These are phyloP conservation scores for Xylogone sp. DNA, from an alignment of 2,329 filamentous ascomycete species.

Conservation along the genomic window DNA sequence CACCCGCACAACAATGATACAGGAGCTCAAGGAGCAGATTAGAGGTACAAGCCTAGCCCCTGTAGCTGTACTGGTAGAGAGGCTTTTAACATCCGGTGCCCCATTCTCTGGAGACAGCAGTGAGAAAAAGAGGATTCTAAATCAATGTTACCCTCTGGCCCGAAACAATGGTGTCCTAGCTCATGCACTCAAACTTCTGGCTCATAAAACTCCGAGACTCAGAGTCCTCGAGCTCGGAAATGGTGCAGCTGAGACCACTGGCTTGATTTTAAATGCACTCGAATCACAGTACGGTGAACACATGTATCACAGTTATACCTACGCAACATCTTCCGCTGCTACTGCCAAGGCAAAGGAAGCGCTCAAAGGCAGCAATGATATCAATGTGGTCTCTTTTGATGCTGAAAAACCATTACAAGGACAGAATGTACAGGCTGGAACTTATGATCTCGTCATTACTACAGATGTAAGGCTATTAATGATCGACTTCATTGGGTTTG, in stretches of 20 bases:
- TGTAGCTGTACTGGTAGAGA: too few species aligned
- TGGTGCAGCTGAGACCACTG: conserved; percentile 5
- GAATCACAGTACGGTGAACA: background rate
- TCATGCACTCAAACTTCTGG: conserved; percentile 7
- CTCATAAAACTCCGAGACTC: conserved; percentile 21
- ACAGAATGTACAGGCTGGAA: background rate
- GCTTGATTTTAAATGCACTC: conserved; percentile 5
- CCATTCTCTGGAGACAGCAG: too few species aligned
- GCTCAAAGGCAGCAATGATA: background rate
- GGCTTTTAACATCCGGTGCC: too few species aligned
- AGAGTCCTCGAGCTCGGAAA: conserved; percentile 30
- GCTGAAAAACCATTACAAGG: background rate
- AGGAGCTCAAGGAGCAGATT: too few species aligned
- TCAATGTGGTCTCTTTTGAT: conserved; percentile 1
- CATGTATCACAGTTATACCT: conserved; percentile 2
- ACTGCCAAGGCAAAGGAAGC: background rate
- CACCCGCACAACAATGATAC: too few species aligned
- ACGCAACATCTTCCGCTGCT: conserved; percentile 1
- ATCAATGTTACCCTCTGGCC: too few species aligned
- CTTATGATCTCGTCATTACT: conserved; percentile 4
- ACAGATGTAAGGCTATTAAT: background rate
- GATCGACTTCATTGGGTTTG: background rate
- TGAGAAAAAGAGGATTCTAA: too few species aligned
- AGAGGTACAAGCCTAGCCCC: too few species aligned
- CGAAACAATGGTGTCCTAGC: too few species aligned